Evolutionary conservation across 768 basidiomycete genomes (phyloP), one percentile per base, ranked within the genome.

Genomic region (Wakefieldia striispora): DNA sequence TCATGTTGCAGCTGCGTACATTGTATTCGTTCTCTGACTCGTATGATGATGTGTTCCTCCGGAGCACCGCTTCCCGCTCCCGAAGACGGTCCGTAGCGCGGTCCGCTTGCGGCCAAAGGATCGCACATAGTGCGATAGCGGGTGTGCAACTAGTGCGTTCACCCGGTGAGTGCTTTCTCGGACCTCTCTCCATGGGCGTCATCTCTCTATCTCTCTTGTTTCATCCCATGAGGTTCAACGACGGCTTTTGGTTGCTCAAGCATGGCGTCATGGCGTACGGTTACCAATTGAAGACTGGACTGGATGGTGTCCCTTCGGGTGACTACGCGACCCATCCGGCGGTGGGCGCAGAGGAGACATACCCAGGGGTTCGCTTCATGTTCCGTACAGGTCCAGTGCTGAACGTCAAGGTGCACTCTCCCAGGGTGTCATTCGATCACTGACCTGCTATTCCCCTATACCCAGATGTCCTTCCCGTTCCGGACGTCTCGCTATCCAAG

Each of bases 241-340:
- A 87, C 68, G 84, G 85, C 19, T 82, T 86, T 59, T 87, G 83
- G 84, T 74, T 84, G 20, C 66, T 82, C 55, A 82, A 82, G 57
- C 71, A 76, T 52, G 84, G 81, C 35, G 77, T 83, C 49, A 82
- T 79, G 58, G 74, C 74, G 51, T 82, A 80, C 49, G 84, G 83
- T 83, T 33, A 78, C 78, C 76, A 81, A 43, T 65, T 73, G 19
- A 66, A 68, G 35, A 63, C 67, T 12, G 75, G 75, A 40, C 68
- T 69, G 13, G 70, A 75, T 27, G 78, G 75, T 1, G 55, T 74
- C 81, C 53, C 70, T 84, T 8, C 76, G 80, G 50, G 83, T 87
- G 35, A 70, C 86, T 11, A 82, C 82, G 3, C 72, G 77, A 24
- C 78, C 80, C 7, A 80, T 84, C 51, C 74, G 77, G 48, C n/a